Percentiles rank a stretch among this genome's conserved stretches.
These are phyloP conservation scores for Aspergillus hancockii DNA, from an alignment of 495 filamentous ascomycete genomes.

Conservation along the genomic window DNA sequence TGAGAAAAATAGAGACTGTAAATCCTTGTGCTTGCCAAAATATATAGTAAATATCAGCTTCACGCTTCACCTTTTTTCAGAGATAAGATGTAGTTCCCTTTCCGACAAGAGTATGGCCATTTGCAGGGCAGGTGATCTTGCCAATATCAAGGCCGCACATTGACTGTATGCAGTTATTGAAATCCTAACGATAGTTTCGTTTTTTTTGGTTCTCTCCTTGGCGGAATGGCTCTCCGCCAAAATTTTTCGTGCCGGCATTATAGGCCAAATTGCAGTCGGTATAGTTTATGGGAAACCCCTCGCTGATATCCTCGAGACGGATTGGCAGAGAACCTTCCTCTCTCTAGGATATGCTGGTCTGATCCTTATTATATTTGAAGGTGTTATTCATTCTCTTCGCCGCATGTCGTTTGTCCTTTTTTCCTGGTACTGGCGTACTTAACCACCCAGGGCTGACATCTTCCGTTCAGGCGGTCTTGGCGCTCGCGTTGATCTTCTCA, in stretches of 20 bases:
- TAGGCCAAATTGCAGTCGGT: slow-evolving; percentile 36
- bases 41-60: too few species aligned
- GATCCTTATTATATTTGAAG: slow-evolving; percentile 40
- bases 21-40: too few species aligned
- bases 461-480: slow-evolving; percentile 30
- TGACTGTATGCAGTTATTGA: slow-evolving; percentile 20
- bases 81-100: too few species aligned
- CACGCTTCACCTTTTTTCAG: too few species aligned
- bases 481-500: slow-evolving; percentile 34
- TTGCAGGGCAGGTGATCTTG: too few species aligned
- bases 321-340: slow-evolving; percentile 36
- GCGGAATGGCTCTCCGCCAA: slow-evolving; percentile 35
- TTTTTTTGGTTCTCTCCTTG: slow-evolving; percentile 37
- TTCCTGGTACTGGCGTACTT: too few species aligned
- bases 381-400: slow-evolving; percentile 10
- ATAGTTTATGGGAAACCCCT: slow-evolving; percentile 37
- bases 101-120: too few species aligned
- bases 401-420: too few species aligned
- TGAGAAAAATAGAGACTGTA: too few species aligned
- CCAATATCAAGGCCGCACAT: too few species aligned
- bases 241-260: slow-evolving; percentile 34
- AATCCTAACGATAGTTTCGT: slow-evolving; percentile 34
- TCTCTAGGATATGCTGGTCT: slow-evolving; percentile 36
- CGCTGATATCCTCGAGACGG: slow-evolving; percentile 31
- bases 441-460: slow-evolving; percentile 16